Evolutionary conservation across 2,329 filamentous ascomycete species (phyloP).

Genomic region (Penicillium sumatraense): DNA sequence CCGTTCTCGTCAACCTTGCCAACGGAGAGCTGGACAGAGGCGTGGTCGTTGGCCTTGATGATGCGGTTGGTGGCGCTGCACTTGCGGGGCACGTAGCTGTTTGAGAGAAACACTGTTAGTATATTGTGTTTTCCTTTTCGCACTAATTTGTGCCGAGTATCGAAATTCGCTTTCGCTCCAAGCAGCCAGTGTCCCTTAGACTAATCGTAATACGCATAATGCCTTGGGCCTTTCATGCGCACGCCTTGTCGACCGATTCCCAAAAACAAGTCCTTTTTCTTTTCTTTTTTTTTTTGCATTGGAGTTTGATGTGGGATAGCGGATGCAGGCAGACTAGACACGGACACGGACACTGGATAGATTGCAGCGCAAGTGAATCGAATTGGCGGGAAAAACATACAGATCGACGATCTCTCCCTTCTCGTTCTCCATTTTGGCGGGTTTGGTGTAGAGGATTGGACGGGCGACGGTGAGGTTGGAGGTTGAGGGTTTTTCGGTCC

Average conservation of each 20-base stretch:
- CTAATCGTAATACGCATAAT: constrained; percentile 10
- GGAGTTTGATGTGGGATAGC: constrained; percentile 12
- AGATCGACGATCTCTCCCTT: constrained; percentile 99
- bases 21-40: constrained; percentile 94
- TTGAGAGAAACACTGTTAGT: constrained; percentile 19
- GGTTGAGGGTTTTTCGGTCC: constrained; percentile 36
- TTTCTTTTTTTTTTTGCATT: constrained; percentile 7
- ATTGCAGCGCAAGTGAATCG: constrained; percentile 16
- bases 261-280: too few species aligned
- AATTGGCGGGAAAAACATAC: constrained; percentile 60
- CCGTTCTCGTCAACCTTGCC: constrained; percentile 99
- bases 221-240: not conserved
- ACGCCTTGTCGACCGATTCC: not conserved
- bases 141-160: constrained; percentile 4
- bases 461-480: constrained; percentile 41
- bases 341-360: constrained; percentile 19
- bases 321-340: constrained; percentile 17
- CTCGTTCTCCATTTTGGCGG: constrained; percentile 97
- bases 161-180: constrained; percentile 6
- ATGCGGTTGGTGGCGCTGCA: constrained; percentile 99
- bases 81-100: constrained; percentile 96
- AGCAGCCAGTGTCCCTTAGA: constrained; percentile 9
- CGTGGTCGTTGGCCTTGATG: constrained; percentile 99
- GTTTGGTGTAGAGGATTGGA: constrained; percentile 44
- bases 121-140: not conserved